phyloP scores from a whole-genome alignment of 1,139 yeast genomes.

The Pichia sp. region DNA sequence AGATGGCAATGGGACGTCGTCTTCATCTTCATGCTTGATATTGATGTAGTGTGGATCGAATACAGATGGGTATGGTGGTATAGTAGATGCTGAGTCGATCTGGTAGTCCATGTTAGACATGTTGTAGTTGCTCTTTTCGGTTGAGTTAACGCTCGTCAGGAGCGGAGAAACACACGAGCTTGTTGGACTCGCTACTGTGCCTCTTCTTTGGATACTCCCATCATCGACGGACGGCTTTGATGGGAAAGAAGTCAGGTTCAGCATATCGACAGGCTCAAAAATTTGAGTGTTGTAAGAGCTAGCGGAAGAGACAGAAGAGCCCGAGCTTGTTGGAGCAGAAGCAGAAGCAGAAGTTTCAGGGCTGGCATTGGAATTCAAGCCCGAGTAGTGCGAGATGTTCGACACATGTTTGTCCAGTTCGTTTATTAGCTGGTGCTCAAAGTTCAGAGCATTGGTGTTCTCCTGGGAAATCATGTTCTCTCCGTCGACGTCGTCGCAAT shows the following conservation, averaged over 20 bases:
- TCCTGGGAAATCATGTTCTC: background rate
- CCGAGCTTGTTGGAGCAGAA: background rate
- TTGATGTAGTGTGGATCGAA: background rate
- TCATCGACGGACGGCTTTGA: background rate
- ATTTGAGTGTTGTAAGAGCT: background rate
- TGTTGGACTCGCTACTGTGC: slow-evolving; percentile 6
- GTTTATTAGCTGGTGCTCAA: background rate
- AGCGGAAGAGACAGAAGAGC: background rate
- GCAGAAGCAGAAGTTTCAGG: background rate
- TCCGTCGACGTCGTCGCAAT: background rate
- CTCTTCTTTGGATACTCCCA: background rate
- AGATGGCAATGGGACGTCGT: background rate
- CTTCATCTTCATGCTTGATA: background rate
- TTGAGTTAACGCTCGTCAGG: background rate
- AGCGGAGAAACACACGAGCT: slow-evolving; percentile 16
- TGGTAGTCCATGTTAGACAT: background rate
- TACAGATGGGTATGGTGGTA: background rate
- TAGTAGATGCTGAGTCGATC: background rate
- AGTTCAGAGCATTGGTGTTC: background rate
- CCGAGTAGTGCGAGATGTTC: background rate
- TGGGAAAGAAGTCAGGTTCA: slow-evolving; percentile 1
- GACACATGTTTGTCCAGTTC: background rate
- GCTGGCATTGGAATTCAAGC: background rate
- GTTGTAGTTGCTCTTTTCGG: background rate
- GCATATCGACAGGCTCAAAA: slow-evolving; percentile 1